Conservation (phyloP, 1,284 basidiomycete genomes). For the Anthracocystis walkeri region DNA sequence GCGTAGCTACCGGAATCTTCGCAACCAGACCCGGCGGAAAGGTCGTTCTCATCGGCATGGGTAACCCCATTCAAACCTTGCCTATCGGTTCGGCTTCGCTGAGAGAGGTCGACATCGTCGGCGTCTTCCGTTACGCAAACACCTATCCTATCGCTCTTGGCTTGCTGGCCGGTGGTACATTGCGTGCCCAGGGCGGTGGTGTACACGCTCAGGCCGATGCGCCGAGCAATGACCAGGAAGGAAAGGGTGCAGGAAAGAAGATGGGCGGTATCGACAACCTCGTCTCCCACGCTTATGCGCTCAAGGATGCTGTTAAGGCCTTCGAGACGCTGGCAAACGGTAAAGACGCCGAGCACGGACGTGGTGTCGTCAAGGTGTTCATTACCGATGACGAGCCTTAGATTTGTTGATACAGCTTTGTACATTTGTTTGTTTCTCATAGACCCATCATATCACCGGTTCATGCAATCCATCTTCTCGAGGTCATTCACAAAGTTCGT, state of each 20-base stretch:
- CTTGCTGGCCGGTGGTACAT: slow-evolving; percentile 46
- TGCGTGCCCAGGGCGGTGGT: slow-evolving; percentile 45
- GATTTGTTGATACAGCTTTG: not conserved
- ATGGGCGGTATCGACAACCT: slow-evolving; percentile 58
- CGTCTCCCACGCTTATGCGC: slow-evolving; percentile 52
- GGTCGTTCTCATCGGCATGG: slow-evolving; percentile 95
- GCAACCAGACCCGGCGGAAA: slow-evolving; percentile 83
- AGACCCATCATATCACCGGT: not conserved
- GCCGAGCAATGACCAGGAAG: slow-evolving; percentile 9
- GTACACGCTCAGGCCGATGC: slow-evolving; percentile 22
- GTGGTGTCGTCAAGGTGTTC: slow-evolving; percentile 61
- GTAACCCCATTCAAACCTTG: slow-evolving; percentile 78
- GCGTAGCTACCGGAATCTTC: slow-evolving; percentile 66
- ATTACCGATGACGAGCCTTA: slow-evolving; percentile 49
- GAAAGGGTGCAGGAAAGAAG: slow-evolving; percentile 25
- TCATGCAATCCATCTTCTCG: not conserved
- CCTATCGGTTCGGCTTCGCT: slow-evolving; percentile 85
- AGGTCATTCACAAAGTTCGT: not conserved
- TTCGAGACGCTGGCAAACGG: slow-evolving; percentile 57
- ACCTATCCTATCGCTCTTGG: slow-evolving; percentile 82
- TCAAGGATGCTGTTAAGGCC: slow-evolving; percentile 48
- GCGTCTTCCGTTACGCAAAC: slow-evolving; percentile 82
- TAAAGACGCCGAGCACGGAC: slow-evolving; percentile 34
- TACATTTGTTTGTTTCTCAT: slow-evolving; percentile 1
- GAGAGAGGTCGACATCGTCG: slow-evolving; percentile 91